Conservation (phyloP, 345 rosid genomes). For the Salix suchowensis region DNA sequence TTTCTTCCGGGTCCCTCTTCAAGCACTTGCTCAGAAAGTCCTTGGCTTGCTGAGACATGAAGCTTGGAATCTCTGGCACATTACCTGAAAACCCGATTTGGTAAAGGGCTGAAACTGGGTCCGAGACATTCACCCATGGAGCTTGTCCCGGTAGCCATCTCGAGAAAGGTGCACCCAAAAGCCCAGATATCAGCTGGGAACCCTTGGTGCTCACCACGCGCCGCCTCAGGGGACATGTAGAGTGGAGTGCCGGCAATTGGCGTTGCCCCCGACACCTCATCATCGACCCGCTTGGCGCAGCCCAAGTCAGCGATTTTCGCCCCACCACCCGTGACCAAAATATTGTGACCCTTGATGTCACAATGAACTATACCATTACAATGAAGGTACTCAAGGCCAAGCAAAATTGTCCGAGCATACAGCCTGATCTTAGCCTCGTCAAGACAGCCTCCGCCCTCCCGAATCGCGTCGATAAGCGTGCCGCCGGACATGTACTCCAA, state of each 20-base stretch:
- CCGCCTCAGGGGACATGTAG: slow-evolving; percentile 72
- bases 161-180: slow-evolving; percentile 51
- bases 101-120: slow-evolving; percentile 44
- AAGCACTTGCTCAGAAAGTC: slow-evolving; percentile 55
- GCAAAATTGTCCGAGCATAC: slow-evolving; percentile 41
- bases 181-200: slow-evolving; percentile 61
- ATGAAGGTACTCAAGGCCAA: slow-evolving; percentile 55
- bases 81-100: slow-evolving; percentile 43
- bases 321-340: slow-evolving; percentile 36
- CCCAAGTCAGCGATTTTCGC: slow-evolving; percentile 63
- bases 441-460: slow-evolving; percentile 32
- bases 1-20: slow-evolving; percentile 36
- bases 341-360: slow-evolving; percentile 59
- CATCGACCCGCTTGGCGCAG: slow-evolving; percentile 37
- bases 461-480: slow-evolving; percentile 45
- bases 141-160: slow-evolving; percentile 56
- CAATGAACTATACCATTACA: slow-evolving; percentile 60
- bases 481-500: slow-evolving; percentile 69
- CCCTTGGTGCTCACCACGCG: slow-evolving; percentile 49
- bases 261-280: not conserved
- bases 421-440: slow-evolving; percentile 39
- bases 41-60: slow-evolving; percentile 34
- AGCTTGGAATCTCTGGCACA: slow-evolving; percentile 39
- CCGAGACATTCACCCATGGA: slow-evolving; percentile 34
- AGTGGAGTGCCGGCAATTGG: slow-evolving; percentile 44